Percentiles rank a stretch among this genome's conserved stretches.
Evolutionary conservation across 495 filamentous ascomycete species (phyloP).

Genomic region (Xylaria venustula): DNA sequence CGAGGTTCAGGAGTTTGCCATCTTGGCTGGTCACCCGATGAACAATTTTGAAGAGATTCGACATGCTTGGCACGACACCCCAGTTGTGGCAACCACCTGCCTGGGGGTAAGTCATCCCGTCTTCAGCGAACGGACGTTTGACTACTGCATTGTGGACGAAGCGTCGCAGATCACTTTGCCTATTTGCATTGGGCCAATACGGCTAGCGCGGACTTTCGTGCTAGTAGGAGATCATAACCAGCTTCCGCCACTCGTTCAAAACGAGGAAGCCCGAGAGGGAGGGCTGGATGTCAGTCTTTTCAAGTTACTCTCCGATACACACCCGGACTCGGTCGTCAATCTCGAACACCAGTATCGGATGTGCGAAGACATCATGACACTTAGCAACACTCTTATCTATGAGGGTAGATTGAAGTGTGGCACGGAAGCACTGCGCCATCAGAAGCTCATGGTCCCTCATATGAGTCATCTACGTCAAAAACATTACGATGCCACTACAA

Average conservation of each 20-base stretch:
- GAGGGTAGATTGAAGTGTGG: constrained; percentile 86
- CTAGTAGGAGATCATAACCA: constrained; percentile 97
- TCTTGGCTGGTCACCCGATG: constrained; percentile 68
- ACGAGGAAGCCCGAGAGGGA: constrained; percentile 78
- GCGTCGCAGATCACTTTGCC: constrained; percentile 96
- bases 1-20: constrained; percentile 79
- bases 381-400: constrained; percentile 94
- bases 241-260: constrained; percentile 89
- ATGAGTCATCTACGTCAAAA: constrained; percentile 56
- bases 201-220: constrained; percentile 90
- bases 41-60: constrained; percentile 78
- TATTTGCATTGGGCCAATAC: constrained; percentile 88
- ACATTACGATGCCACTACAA: constrained; percentile 47
- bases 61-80: constrained; percentile 74
- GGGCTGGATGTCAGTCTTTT: constrained; percentile 93
- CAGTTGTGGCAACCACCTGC: constrained; percentile 92
- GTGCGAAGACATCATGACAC: constrained; percentile 92
- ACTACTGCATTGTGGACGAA: constrained; percentile 98
- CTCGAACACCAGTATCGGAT: constrained; percentile 97
- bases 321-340: constrained; percentile 82
- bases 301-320: constrained; percentile 83
- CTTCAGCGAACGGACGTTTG: constrained; percentile 86
- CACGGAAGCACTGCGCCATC: constrained; percentile 66
- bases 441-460: constrained; percentile 55
- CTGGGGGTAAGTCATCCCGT: constrained; percentile 84